Percentiles rank a stretch among this genome's conserved stretches.
Evolutionary conservation across 768 basidiomycete genomes (phyloP).

Genomic region (Lentinula edodes): DNA sequence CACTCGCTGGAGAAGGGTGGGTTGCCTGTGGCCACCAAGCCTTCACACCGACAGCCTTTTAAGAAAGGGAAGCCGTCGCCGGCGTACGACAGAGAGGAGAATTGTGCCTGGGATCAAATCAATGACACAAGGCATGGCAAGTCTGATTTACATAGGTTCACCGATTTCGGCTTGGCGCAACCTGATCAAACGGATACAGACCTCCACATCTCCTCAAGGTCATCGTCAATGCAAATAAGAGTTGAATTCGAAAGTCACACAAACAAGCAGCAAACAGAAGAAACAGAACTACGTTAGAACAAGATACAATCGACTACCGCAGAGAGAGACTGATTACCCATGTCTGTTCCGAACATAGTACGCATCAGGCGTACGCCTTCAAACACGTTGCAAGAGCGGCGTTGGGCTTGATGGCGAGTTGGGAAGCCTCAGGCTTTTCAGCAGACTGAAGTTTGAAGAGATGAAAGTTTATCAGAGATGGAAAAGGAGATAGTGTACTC

Average conservation of each 20-base stretch:
- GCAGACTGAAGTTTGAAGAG: neutral
- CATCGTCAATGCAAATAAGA: neutral
- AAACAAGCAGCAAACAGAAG: neutral
- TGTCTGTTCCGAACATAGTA: neutral
- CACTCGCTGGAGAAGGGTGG: neutral
- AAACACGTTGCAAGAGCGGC: neutral
- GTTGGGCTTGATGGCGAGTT: neutral
- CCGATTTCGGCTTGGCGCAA: neutral
- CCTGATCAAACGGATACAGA: too few relatives aligned
- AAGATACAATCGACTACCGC: too few relatives aligned
- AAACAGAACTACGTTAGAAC: neutral
- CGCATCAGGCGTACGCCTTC: neutral
- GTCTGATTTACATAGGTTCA: neutral
- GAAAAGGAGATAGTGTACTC: neutral
- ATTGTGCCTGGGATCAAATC: neutral
- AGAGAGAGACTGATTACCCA: too few relatives aligned
- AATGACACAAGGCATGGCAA: neutral
- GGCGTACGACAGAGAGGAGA: neutral
- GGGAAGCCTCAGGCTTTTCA: neutral
- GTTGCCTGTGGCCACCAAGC: neutral
- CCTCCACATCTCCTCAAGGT: too few relatives aligned
- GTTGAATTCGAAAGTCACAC: neutral
- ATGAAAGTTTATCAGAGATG: neutral
- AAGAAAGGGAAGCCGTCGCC: neutral
- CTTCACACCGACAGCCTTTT: neutral